Evolutionary conservation across 2,329 filamentous ascomycete species (phyloP), one percentile per base, ranked within the genome.

Genomic region (Clonostachys rosea): DNA sequence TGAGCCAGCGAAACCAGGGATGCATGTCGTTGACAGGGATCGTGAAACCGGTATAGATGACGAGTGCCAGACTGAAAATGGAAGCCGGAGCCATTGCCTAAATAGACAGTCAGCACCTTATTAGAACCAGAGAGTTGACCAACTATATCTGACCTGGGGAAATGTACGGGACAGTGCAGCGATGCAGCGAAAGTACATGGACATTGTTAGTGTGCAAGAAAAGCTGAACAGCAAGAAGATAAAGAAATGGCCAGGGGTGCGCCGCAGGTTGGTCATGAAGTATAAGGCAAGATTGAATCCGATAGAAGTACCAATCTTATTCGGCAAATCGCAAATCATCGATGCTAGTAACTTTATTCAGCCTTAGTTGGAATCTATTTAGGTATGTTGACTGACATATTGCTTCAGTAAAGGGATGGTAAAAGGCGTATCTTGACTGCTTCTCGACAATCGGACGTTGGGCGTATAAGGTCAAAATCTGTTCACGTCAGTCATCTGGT

Each of bases 221-320:
- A 92, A 89, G 3, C 83, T 86, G 58, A 91, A 79, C 44, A 96
- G 71, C 48, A 90, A 66, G 76, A 89, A 95, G 41, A 49, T 41
- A 42, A 49, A 49, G 44, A 49, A 49, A 10, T 33, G 11, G 12
- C 47, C 44, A 13, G 47, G 40, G 17, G 40, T 35, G 20, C 40
- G 33, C 13, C 41, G 44, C 14, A 49, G 47, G 18, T 47, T 49
- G 12, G 40, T 44, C 44, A 49, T 46, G 34, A 49, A 49, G 40
- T 49, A 49, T 14, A 49, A 87, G 5, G 85, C 34, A 65, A 52
- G 30, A 20, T 48, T 48, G 14, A 24, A 39, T 11, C 39, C 18
- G 8, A 48, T 34, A 40, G 70, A 73, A 55, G 79, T 78, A 63
- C 78, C 79, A 45, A 78, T 47, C 40, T 5, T 75, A 75, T 64